Conservation (phyloP, 1,139 yeast species). For the Zygotorulaspora mrakii region DNA sequence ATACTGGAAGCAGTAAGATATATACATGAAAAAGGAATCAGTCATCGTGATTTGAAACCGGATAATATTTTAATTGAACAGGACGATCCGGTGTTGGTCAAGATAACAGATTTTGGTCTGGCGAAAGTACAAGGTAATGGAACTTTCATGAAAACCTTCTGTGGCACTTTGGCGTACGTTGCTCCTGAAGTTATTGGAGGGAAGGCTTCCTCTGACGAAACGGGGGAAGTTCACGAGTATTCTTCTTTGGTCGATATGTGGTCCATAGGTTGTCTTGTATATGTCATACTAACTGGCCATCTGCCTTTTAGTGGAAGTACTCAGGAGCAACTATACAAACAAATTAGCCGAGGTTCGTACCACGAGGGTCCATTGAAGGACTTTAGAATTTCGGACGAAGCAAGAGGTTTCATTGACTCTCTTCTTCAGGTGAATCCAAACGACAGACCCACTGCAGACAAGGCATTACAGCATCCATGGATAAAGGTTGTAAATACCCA, state of each 20-base stretch:
- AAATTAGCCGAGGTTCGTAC: constrained; percentile 72
- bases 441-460: constrained; percentile 62
- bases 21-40: constrained; percentile 83
- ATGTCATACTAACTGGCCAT: constrained; percentile 86
- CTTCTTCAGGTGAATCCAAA: constrained; percentile 74
- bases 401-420: constrained; percentile 63
- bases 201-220: constrained; percentile 40
- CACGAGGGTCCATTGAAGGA: constrained; percentile 75
- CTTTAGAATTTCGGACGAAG: constrained; percentile 58
- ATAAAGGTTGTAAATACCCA: constrained; percentile 23
- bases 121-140: constrained; percentile 78
- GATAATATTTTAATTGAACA: constrained; percentile 88
- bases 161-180: constrained; percentile 85
- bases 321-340: constrained; percentile 76
- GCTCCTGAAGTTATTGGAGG: constrained; percentile 94
- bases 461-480: constrained; percentile 69
- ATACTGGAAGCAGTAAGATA: constrained; percentile 79
- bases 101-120: constrained; percentile 89
- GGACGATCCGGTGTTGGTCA: constrained; percentile 84
- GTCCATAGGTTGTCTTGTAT: constrained; percentile 90
- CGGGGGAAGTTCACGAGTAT: constrained; percentile 46
- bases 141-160: constrained; percentile 78
- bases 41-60: constrained; percentile 90
- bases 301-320: constrained; percentile 91
- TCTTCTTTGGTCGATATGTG: constrained; percentile 91